Evolutionary conservation across 176 grass and related monocot genomes (phyloP).

Genomic region (Musa acuminata): DNA sequence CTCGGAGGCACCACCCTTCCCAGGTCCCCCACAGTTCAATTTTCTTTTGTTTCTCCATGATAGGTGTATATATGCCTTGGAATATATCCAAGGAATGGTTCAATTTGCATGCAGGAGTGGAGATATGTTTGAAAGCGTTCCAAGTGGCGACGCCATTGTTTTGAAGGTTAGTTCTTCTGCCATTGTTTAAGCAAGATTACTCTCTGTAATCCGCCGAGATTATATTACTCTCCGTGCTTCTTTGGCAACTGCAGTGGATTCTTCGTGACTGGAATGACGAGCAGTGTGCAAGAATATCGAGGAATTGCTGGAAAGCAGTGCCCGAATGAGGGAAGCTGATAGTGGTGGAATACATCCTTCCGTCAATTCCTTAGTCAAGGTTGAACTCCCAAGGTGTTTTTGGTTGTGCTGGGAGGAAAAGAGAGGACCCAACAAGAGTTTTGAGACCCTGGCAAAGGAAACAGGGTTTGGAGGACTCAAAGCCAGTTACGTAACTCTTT

Average conservation of each 20-base stretch:
- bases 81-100: too few relatives aligned
- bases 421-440: conserved; percentile 15
- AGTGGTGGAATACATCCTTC: conserved; percentile 58
- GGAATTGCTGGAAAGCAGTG: conserved; percentile 1
- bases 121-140: conserved; percentile 75
- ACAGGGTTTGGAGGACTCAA: too few relatives aligned
- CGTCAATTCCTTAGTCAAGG: conserved; percentile 36
- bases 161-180: conserved; percentile 38
- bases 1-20: conserved; percentile 64
- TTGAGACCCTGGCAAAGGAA: too few relatives aligned
- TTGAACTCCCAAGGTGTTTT: conserved; percentile 54
- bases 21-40: conserved; percentile 8
- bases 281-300: conserved; percentile 46
- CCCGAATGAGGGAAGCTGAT: conserved; percentile 59
- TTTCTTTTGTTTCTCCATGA: neutral
- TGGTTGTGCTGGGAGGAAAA: conserved; percentile 42
- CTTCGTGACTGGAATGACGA: conserved; percentile 84
- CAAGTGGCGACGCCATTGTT: conserved; percentile 63
- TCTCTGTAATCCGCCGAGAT: neutral
- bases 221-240: neutral
- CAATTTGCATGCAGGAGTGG: conserved; percentile 19
- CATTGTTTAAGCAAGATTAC: too few relatives aligned
- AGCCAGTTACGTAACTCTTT: too few relatives aligned
- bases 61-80: too few relatives aligned
- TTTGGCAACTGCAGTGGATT: conserved; percentile 39